A percentile compares a stretch with the other conserved stretches of the same genome.
Conservation (phyloP, 1,284 basidiomycete species). For the Naganishia liquefaciens region DNA sequence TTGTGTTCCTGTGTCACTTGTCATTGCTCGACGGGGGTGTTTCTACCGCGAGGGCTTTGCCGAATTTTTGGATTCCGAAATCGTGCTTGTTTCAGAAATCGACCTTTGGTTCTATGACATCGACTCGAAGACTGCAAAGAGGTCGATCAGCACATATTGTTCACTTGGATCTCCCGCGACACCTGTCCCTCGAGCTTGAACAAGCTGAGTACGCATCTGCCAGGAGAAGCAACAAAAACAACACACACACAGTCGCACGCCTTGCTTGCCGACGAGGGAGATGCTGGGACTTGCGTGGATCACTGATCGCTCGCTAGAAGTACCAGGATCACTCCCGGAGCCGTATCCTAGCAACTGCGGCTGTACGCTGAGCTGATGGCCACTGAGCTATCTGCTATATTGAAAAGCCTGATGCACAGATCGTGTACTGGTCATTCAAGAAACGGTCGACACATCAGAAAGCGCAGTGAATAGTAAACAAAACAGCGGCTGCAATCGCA, state of each 20-base stretch:
- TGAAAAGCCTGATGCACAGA: not conserved
- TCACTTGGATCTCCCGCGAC: not conserved
- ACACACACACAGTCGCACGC: conserved; percentile 4
- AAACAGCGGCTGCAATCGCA: conserved; percentile 8
- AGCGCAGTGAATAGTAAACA: conserved; percentile 18
- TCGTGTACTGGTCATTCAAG: not conserved
- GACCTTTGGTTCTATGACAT: too few species aligned
- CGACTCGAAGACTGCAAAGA: not conserved
- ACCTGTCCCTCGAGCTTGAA: too few species aligned
- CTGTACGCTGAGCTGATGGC: too few species aligned
- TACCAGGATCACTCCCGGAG: too few species aligned
- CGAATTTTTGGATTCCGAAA: too few species aligned
- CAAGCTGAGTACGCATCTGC: not conserved
- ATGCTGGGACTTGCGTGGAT: too few species aligned
- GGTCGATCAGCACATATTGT: not conserved
- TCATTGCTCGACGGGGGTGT: conserved; percentile 14
- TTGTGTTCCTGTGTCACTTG: conserved; percentile 9
- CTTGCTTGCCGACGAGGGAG: too few species aligned
- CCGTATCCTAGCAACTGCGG: too few species aligned
- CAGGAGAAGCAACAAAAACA: conserved; percentile 23
- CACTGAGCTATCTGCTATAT: too few species aligned
- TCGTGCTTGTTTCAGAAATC: not conserved
- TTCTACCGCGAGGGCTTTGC: too few species aligned
- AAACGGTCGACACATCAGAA: not conserved
- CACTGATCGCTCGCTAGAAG: too few species aligned